Base-by-base conservation (phyloP, 495 filamentous ascomycete genomes). In the Neurospora intermedia region DNA sequence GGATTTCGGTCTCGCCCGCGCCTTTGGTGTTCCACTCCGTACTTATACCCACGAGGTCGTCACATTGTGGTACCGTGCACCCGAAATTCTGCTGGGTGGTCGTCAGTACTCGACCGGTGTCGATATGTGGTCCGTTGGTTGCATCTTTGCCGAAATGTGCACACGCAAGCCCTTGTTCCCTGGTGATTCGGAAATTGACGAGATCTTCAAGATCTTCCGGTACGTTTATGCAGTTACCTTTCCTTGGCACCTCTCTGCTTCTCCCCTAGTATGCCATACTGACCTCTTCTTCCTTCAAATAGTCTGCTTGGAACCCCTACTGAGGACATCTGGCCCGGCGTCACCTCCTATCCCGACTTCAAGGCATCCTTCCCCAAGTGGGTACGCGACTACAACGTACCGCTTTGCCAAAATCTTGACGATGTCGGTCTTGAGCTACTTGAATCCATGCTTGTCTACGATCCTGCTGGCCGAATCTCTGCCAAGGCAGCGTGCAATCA, bases 121-220 rank as follows among this genome's bases (percentile, higher is more conserved):
- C 54, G 96, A 99, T 81, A 98, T 99, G 96, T 99, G 96, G 96
- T 97, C 94, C 41, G 90, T 95, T 70, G 96, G 96, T 54, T 97
- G 96, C 80, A 99, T 99, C 82, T 99, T 99, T 82, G 96, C 96
- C 16, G 96, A 99, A 83, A 98, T 99, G 96, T 97, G 94, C 86
- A 99, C 96, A 18, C 91, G 94, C 78, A 98, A 98, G 83, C 94
- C 96, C 7, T 84, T 98, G 15, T 98, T 99, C 87, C 96, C 96
- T 38, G 96, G 96, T 45, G 96, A 99, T 81, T 97, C 94, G 3
- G 96, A 99, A 81, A 98, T 99, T 82, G 96, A 99, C 77, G 96
- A 99, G 84, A 98, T 99, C 77, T 98, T 98, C 87, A 98, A 97
- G 84, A 99, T 98, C 77, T 99, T 99, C 90, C 88, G 91, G 94